These are phyloP conservation scores for Myotisia sp. DNA, from an alignment of 2,329 filamentous ascomycete species.

Conservation along the genomic window DNA sequence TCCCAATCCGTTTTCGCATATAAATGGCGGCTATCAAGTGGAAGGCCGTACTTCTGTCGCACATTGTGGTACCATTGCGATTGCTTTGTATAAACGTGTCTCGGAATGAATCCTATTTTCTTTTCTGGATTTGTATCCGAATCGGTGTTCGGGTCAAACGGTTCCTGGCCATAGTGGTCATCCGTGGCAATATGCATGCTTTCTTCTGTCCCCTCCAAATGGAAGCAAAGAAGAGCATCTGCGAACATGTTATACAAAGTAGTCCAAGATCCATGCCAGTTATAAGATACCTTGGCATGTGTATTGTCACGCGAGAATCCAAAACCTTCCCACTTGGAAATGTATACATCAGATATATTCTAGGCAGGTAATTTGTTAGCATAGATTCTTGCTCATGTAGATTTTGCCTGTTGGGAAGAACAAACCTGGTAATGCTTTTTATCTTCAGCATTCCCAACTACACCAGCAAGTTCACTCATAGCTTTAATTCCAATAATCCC, in stretches of 20 bases:
- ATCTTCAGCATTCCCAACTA: conserved; percentile 45
- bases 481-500: conserved; percentile 70
- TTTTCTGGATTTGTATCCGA: conserved; percentile 12
- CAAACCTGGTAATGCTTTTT: conserved; percentile 42
- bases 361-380: conserved; percentile 12
- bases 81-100: conserved; percentile 62
- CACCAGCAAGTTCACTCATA: conserved; percentile 55
- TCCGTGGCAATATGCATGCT: conserved; percentile 5
- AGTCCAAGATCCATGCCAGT: conserved; percentile 68
- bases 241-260: conserved; percentile 76
- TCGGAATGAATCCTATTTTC: conserved; percentile 51
- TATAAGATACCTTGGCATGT: conserved; percentile 67
- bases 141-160: conserved; percentile 13
- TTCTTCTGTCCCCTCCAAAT: conserved; percentile 38
- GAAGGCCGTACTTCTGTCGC: conserved; percentile 67
- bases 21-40: conserved; percentile 65
- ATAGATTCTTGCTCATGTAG: conserved; percentile 5
- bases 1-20: conserved; percentile 89
- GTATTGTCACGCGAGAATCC: conserved; percentile 55
- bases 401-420: background rate
- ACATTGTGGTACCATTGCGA: conserved; percentile 69
- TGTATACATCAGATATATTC: conserved; percentile 51
- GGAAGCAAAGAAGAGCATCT: conserved; percentile 69
- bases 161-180: conserved; percentile 15
- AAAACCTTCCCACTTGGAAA: conserved; percentile 56